A percentile compares a stretch with the other conserved stretches of the same genome.
Conservation (phyloP, 2,329 filamentous ascomycete species). For the Bipolaris victoriae region DNA sequence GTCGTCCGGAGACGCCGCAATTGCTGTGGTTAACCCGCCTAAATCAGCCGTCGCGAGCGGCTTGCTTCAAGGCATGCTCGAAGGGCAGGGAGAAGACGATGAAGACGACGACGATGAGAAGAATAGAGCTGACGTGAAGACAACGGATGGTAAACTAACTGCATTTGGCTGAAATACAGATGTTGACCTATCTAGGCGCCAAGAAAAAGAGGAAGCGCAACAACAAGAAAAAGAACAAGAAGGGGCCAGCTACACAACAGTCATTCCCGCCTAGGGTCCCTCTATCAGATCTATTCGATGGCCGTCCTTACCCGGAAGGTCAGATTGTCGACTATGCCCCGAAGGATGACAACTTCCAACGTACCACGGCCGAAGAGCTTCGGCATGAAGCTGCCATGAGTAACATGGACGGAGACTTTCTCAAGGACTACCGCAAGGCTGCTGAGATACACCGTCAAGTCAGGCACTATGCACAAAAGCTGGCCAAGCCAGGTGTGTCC, state of each 20-base stretch:
- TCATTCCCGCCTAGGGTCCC: slow-evolving; percentile 75
- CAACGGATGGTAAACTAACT: slow-evolving; percentile 23
- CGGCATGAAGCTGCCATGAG: slow-evolving; percentile 68
- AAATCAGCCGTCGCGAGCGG: slow-evolving; percentile 46
- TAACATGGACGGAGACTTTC: slow-evolving; percentile 75
- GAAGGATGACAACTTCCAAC: slow-evolving; percentile 73
- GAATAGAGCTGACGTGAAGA: slow-evolving; percentile 44
- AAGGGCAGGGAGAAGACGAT: slow-evolving; percentile 56
- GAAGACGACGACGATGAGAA: slow-evolving; percentile 47
- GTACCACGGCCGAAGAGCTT: slow-evolving; percentile 82
- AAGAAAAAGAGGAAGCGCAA: slow-evolving; percentile 76
- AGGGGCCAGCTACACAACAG: slow-evolving; percentile 62
- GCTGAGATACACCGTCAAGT: slow-evolving; percentile 89
- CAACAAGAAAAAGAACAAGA: slow-evolving; percentile 77
- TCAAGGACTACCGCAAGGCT: slow-evolving; percentile 79
- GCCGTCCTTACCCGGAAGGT: slow-evolving; percentile 72
- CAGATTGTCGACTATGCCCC: slow-evolving; percentile 72
- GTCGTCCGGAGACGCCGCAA: slow-evolving; percentile 30
- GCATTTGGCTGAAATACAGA: neutral
- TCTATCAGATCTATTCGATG: slow-evolving; percentile 72
- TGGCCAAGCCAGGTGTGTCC: slow-evolving; percentile 77
- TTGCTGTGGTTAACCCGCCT: slow-evolving; percentile 40
- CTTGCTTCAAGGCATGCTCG: slow-evolving; percentile 46
- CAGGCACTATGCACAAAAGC: slow-evolving; percentile 77
- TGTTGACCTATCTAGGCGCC: slow-evolving; percentile 52